These are phyloP conservation scores for Withania somnifera DNA, from an alignment of 305 asterid species.

Conservation along the genomic window DNA sequence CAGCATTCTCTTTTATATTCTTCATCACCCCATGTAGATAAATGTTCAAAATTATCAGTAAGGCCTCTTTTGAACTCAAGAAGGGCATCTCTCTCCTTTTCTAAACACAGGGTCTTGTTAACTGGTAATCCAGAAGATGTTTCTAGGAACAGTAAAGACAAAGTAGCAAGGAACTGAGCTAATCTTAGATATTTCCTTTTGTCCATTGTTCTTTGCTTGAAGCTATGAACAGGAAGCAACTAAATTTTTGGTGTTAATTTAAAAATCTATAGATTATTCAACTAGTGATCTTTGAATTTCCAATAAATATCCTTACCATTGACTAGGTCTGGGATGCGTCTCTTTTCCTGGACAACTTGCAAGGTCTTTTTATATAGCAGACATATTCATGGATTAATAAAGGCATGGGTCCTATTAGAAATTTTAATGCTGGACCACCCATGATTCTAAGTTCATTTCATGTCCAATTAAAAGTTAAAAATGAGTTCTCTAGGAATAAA, in stretches of 20 bases:
- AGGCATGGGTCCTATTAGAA: no score
- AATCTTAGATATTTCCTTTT: not conserved
- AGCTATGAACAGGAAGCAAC: not conserved
- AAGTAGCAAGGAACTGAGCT: not conserved
- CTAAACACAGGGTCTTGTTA: constrained; percentile 3
- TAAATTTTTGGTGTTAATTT: not conserved
- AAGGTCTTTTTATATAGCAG: no score
- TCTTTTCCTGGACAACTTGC: not conserved
- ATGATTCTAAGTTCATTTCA: no score
- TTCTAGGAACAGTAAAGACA: not conserved
- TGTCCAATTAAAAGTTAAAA: no score
- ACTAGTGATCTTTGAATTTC: not conserved
- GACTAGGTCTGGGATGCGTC: not conserved
- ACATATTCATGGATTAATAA: no score
- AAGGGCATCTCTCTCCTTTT: constrained; percentile 19
- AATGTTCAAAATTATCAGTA: not conserved
- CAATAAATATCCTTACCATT: not conserved
- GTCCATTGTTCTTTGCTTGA: not conserved
- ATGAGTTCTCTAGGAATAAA: no score
- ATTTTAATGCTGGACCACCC: no score
- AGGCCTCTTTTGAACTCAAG: constrained; percentile 16
- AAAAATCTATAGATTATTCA: not conserved
- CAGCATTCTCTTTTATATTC: constrained; percentile 12
- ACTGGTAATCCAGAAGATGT: not conserved
- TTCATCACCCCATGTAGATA: constrained; percentile 18